phyloP scores from a whole-genome alignment of 441 rosid species.

The Euphorbia schlechtendalii region DNA sequence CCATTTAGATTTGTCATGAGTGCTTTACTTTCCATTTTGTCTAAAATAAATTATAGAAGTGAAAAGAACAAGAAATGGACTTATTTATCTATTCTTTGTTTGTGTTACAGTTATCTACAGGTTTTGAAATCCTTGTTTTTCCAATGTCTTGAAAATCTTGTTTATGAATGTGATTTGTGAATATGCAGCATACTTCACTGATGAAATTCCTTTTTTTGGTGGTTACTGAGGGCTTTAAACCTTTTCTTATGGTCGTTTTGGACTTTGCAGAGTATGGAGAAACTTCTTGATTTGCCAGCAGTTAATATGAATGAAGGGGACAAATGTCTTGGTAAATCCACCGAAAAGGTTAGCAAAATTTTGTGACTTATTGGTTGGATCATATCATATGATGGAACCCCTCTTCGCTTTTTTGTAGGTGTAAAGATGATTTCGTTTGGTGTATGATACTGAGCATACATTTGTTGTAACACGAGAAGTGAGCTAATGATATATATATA shows the following conservation, averaged over 20 bases:
- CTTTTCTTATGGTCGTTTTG: constrained; percentile 13
- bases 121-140: background rate
- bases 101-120: background rate
- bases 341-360: constrained; percentile 37
- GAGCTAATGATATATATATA: background rate
- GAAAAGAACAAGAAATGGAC: background rate
- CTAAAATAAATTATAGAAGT: background rate
- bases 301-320: constrained; percentile 17
- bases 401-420: background rate
- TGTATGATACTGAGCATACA: background rate
- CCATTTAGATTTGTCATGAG: background rate
- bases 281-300: constrained; percentile 36
- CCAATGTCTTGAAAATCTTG: background rate
- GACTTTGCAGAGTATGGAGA: constrained; percentile 47
- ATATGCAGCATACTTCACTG: no score
- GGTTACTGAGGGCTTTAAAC: background rate
- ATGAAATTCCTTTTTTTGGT: background rate
- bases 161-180: no score
- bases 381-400: background rate
- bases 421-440: background rate
- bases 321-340: constrained; percentile 20
- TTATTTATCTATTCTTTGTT: constrained; percentile 6
- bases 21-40: background rate
- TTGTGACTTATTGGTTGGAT: background rate
- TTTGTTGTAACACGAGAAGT: background rate